Percentiles rank a stretch among this genome's conserved stretches.
phyloP scores from a whole-genome alignment of 1,139 yeast species.

The Hanseniaspora gamundiae region DNA sequence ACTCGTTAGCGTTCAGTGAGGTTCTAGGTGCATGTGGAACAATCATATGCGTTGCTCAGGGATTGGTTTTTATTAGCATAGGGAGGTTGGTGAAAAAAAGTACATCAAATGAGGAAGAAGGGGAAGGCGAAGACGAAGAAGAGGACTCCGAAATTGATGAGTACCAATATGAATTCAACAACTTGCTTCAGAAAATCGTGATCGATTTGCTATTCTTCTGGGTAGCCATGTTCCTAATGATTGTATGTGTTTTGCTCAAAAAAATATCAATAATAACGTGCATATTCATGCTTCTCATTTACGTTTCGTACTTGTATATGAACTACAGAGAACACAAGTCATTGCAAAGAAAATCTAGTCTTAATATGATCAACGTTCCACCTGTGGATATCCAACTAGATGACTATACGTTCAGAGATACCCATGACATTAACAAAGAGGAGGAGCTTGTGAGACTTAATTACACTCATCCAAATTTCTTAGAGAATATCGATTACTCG shows the following conservation, averaged over 20 bases:
- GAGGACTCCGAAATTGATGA: not conserved
- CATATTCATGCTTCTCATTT: constrained; percentile 17
- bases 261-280: constrained; percentile 20
- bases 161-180: constrained; percentile 1
- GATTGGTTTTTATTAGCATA: constrained; percentile 18
- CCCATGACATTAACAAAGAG: not conserved
- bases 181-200: constrained; percentile 11
- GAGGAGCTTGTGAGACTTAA: not conserved
- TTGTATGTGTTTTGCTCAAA: constrained; percentile 16
- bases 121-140: not conserved
- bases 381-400: not conserved
- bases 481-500: constrained; percentile 3
- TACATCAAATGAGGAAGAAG: not conserved
- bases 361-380: not conserved
- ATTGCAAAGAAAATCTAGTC: not conserved
- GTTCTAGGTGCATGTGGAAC: constrained; percentile 31
- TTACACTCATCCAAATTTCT: constrained; percentile 1
- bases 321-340: not conserved
- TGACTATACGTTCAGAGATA: not conserved
- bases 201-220: constrained; percentile 18
- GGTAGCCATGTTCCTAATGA: constrained; percentile 16
- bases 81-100: constrained; percentile 3
- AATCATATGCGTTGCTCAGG: constrained; percentile 24
- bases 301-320: constrained; percentile 6
- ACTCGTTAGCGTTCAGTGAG: constrained; percentile 79